A percentile compares a stretch with the other conserved stretches of the same genome.
phyloP scores from a whole-genome alignment of 305 asterid species.

The Salvia sclarea region DNA sequence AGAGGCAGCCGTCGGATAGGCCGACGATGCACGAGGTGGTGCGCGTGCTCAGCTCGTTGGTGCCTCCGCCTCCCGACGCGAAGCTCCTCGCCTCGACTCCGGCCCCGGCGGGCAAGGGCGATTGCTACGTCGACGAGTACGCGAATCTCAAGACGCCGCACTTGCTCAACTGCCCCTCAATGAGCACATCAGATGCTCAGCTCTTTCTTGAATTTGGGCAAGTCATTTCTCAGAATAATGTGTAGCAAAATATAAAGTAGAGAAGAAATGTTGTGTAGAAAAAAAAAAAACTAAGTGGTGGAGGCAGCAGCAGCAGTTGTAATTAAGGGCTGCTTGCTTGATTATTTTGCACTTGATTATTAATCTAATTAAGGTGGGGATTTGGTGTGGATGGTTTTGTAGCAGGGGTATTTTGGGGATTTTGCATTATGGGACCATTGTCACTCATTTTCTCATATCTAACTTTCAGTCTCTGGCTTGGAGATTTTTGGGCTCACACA shows the following conservation, averaged over 20 bases:
- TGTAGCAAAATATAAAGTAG: constrained; percentile 21
- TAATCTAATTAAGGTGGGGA: not conserved
- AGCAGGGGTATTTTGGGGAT: constrained; percentile 5
- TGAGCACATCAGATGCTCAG: constrained; percentile 88
- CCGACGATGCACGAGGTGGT: constrained; percentile 94
- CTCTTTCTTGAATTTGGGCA: constrained; percentile 51
- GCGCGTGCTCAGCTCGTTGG: constrained; percentile 65
- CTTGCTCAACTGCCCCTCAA: constrained; percentile 75
- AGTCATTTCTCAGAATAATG: constrained; percentile 45
- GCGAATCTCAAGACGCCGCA: constrained; percentile 88
- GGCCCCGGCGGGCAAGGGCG: constrained; percentile 46
- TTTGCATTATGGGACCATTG: constrained; percentile 19
- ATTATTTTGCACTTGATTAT: constrained; percentile 1
- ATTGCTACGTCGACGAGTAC: constrained; percentile 81
- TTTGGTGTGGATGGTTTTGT: not conserved
- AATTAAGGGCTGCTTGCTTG: not conserved
- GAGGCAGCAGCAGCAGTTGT: not conserved
- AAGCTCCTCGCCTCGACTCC: constrained; percentile 30
- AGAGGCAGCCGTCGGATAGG: constrained; percentile 77
- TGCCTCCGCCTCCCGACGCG: constrained; percentile 37
- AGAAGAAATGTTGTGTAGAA: constrained; percentile 5
- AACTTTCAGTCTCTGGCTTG: not conserved
- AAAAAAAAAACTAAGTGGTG: not conserved
- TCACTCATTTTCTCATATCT: not conserved
- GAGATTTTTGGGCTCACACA: constrained; percentile 33